Evolutionary conservation across 805 yeast genomes (phyloP).

Genomic region (Candida hungchunana): DNA sequence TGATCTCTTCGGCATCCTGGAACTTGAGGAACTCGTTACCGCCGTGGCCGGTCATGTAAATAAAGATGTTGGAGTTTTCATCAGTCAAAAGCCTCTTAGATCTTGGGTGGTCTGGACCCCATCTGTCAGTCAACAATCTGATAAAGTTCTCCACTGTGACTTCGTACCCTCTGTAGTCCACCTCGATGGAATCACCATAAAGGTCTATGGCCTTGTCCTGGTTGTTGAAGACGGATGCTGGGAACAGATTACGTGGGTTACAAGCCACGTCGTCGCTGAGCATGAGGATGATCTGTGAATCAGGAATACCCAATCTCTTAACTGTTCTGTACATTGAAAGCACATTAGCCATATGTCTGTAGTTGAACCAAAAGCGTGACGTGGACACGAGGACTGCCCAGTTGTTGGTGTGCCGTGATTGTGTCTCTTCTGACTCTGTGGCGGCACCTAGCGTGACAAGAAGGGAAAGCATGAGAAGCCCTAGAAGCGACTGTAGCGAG

Average conservation of each 20-base stretch:
- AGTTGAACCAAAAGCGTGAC: conserved; percentile 97
- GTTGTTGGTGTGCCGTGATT: conserved; percentile 53
- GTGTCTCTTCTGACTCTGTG: conserved; percentile 3
- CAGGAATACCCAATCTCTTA: conserved; percentile 94
- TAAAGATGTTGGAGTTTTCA: conserved; percentile 89
- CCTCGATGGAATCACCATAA: conserved; percentile 93
- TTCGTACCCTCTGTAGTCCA: conserved; percentile 95
- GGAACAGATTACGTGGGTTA: conserved; percentile 91
- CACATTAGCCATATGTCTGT: conserved; percentile 96
- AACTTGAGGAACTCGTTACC: conserved; percentile 96
- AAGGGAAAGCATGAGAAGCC: conserved; percentile 2
- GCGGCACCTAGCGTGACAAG: conserved; percentile 3
- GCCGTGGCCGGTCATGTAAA: conserved; percentile 97
- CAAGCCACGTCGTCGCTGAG: conserved; percentile 96
- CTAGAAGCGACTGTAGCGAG: not conserved
- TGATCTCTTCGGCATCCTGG: conserved; percentile 97
- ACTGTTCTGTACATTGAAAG: conserved; percentile 93
- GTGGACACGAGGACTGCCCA: conserved; percentile 93
- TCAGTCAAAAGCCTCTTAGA: conserved; percentile 88
- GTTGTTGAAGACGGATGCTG: conserved; percentile 93
- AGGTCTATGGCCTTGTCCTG: conserved; percentile 88
- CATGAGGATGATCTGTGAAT: conserved; percentile 95
- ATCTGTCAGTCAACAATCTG: conserved; percentile 88
- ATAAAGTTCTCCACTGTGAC: conserved; percentile 96
- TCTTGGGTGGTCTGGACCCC: conserved; percentile 93